phyloP scores from a whole-genome alignment of 805 yeast species.

The Myxozyma sirexii region DNA sequence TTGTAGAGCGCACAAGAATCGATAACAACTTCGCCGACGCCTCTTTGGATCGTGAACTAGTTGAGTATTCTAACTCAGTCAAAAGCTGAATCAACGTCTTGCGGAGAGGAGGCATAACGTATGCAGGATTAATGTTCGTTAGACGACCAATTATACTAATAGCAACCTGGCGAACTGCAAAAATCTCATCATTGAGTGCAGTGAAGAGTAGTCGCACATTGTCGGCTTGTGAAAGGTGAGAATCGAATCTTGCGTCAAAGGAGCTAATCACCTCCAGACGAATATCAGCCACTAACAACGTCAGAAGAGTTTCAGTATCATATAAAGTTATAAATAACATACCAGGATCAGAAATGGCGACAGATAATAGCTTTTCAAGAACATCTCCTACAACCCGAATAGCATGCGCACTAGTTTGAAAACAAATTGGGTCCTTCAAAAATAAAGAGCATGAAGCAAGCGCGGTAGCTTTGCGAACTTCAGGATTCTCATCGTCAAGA shows the following conservation, averaged over 20 bases:
- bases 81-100: constrained; percentile 82
- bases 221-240: constrained; percentile 92
- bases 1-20: constrained; percentile 72
- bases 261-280: constrained; percentile 76
- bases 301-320: too few relatives aligned
- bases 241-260: constrained; percentile 76
- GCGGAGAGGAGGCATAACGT: constrained; percentile 88
- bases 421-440: constrained; percentile 77
- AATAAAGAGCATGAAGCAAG: constrained; percentile 78
- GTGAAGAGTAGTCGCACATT: constrained; percentile 82
- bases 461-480: constrained; percentile 82
- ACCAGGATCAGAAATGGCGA: constrained; percentile 82
- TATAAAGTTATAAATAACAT: too few relatives aligned
- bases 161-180: constrained; percentile 77
- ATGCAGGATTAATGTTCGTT: constrained; percentile 88
- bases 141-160: constrained; percentile 80
- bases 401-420: constrained; percentile 79
- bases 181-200: constrained; percentile 88
- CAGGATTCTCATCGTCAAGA: constrained; percentile 75
- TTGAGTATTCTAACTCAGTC: constrained; percentile 82
- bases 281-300: constrained; percentile 62
- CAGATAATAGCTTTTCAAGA: constrained; percentile 72
- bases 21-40: constrained; percentile 80
- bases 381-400: constrained; percentile 83
- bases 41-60: constrained; percentile 74